These are phyloP conservation scores for Gossypium gossypioides DNA, from an alignment of 441 rosid species.

Conservation along the genomic window DNA sequence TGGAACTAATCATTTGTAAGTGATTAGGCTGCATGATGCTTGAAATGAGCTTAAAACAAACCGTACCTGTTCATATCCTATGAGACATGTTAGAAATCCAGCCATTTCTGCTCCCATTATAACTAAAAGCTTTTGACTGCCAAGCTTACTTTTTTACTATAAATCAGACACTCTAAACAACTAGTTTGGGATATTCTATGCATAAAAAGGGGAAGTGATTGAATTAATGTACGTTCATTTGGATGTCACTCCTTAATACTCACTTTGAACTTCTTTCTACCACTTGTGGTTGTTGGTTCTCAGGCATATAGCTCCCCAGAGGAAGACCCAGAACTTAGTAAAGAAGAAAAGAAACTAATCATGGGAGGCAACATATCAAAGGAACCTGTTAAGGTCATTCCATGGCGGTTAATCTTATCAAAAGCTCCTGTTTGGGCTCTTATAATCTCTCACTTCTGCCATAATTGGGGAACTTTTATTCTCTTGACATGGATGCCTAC, in stretches of 20 bases:
- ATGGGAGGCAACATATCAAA: slow-evolving; percentile 50
- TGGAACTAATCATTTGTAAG: neutral
- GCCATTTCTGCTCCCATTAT: slow-evolving; percentile 6
- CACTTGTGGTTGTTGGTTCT: slow-evolving; percentile 18
- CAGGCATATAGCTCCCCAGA: slow-evolving; percentile 89
- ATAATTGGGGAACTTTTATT: slow-evolving; percentile 97
- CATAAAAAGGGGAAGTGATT: neutral
- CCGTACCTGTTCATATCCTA: neutral
- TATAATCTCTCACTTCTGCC: slow-evolving; percentile 89
- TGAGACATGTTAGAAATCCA: neutral
- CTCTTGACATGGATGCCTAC: slow-evolving; percentile 99
- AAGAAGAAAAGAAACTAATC: slow-evolving; percentile 55
- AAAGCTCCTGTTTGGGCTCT: slow-evolving; percentile 98
- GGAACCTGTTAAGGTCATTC: slow-evolving; percentile 81
- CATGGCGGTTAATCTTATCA: slow-evolving; percentile 86
- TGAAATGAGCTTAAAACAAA: neutral
- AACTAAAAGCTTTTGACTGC: neutral
- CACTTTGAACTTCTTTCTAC: neutral
- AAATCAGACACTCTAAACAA: neutral
- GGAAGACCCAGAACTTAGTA: slow-evolving; percentile 69
- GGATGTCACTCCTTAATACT: slow-evolving; percentile 13
- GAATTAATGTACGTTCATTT: slow-evolving; percentile 10
- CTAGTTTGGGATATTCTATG: slow-evolving; percentile 4
- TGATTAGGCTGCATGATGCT: neutral
- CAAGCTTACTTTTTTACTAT: neutral